phyloP scores from a whole-genome alignment of 768 basidiomycete genomes.

The Hirschioporus abietinus region DNA sequence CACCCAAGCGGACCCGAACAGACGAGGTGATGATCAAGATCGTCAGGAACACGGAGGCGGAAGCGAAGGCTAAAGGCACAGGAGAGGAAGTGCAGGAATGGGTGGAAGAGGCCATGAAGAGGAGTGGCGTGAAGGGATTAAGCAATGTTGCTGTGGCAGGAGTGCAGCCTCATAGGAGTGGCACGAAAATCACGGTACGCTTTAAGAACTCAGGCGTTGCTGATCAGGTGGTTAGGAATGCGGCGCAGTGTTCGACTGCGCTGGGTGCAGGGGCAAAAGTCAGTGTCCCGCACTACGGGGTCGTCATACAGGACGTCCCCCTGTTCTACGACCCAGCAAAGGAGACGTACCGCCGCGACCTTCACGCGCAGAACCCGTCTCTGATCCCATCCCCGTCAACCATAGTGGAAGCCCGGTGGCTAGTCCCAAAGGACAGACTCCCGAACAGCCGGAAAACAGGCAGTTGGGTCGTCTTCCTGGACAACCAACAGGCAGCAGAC shows the following conservation, averaged over 20 bases:
- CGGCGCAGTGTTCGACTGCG: neutral
- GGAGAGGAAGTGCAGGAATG: neutral
- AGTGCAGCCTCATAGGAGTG: neutral
- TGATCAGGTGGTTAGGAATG: neutral
- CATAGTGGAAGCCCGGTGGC: neutral
- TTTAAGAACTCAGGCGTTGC: neutral
- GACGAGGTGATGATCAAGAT: neutral
- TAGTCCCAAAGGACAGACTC: neutral
- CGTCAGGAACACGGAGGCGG: neutral
- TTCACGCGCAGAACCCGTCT: neutral
- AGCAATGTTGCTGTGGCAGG: neutral
- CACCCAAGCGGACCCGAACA: slow-evolving; percentile 1
- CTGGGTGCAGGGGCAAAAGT: neutral
- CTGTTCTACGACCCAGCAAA: neutral
- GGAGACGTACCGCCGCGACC: neutral
- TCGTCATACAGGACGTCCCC: neutral
- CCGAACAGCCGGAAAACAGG: neutral
- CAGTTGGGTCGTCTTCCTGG: neutral
- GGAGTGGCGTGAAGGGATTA: neutral
- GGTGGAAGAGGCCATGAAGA: neutral
- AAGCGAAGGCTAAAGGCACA: neutral
- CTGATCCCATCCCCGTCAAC: neutral
- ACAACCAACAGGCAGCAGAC: neutral
- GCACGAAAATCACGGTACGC: neutral
- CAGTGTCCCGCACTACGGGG: neutral